These are phyloP conservation scores for Blumeria graminis DNA, from an alignment of 2,329 filamentous ascomycete species.

Conservation along the genomic window DNA sequence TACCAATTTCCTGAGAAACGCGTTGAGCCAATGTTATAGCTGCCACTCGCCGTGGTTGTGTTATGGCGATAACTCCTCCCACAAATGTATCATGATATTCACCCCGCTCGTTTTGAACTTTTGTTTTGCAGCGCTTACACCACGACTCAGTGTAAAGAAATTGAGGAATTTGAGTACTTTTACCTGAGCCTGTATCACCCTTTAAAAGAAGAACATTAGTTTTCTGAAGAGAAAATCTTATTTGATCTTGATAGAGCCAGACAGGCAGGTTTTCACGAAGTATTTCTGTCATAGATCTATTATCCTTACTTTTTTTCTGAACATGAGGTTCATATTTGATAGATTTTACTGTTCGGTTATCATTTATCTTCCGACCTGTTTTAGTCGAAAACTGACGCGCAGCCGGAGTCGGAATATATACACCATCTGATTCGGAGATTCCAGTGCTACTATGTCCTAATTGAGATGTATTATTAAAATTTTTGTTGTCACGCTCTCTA, in stretches of 20 bases:
- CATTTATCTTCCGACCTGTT: too few species aligned
- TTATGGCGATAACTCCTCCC: conserved; percentile 72
- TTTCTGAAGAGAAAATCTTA: conserved; percentile 10
- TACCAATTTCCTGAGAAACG: conserved; percentile 64
- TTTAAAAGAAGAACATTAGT: conserved; percentile 57
- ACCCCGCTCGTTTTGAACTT: conserved; percentile 17
- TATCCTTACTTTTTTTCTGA: background rate
- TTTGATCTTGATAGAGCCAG: conserved; percentile 12
- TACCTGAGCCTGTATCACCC: conserved; percentile 88
- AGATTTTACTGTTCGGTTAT: too few species aligned
- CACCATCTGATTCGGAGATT: too few species aligned
- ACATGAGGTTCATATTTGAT: too few species aligned
- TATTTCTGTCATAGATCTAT: background rate
- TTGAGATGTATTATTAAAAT: too few species aligned
- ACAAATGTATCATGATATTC: conserved; percentile 25
- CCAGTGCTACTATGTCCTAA: too few species aligned
- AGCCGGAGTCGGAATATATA: too few species aligned
- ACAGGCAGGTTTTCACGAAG: conserved; percentile 13
- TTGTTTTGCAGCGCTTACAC: conserved; percentile 40
- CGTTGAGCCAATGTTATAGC: conserved; percentile 76
- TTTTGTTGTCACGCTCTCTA: too few species aligned
- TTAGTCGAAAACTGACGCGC: too few species aligned
- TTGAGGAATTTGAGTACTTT: conserved; percentile 89
- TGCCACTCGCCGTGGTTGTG: conserved; percentile 79
- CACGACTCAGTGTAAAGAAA: conserved; percentile 60